These are phyloP conservation scores for Globomyces pollinis-pini DNA, from an alignment of 192 early-diverging fungal species.

Conservation along the genomic window DNA sequence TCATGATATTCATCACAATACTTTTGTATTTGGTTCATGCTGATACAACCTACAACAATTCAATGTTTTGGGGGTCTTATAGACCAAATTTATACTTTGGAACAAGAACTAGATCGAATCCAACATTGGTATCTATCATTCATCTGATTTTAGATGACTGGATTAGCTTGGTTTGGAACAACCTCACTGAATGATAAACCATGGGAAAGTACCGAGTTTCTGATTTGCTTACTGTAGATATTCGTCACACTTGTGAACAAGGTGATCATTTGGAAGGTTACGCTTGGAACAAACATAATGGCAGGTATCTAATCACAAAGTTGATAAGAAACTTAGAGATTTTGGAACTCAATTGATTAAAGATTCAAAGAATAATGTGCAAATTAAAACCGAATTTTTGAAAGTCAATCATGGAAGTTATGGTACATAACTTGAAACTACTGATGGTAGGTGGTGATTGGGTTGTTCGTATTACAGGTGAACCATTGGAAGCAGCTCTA, in stretches of 20 bases:
- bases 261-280: conserved; percentile 71
- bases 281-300: conserved; percentile 82
- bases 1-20: too few species aligned
- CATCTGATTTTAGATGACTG: too few species aligned
- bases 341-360: conserved; percentile 70
- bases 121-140: too few species aligned
- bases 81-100: conserved; percentile 93
- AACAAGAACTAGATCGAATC: conserved; percentile 63
- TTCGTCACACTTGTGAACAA: conserved; percentile 90
- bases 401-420: too few species aligned
- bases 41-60: conserved; percentile 38
- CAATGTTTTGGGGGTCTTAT: conserved; percentile 83
- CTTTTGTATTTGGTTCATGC: too few species aligned
- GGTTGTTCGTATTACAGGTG: conserved; percentile 71
- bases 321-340: too few species aligned
- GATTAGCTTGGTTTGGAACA: conserved; percentile 87
- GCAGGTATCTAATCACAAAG: too few species aligned
- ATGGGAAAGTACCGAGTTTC: conserved; percentile 13
- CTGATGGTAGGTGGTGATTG: conserved; percentile 58
- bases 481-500: conserved; percentile 28
- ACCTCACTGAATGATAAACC: conserved; percentile 25
- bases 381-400: conserved; percentile 65
- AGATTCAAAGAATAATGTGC: conserved; percentile 57
- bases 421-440: too few species aligned
- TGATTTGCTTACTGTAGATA: conserved; percentile 34